Evolutionary conservation across 2,329 filamentous ascomycete genomes (phyloP).

Genomic region (Fonsecaea monophora): DNA sequence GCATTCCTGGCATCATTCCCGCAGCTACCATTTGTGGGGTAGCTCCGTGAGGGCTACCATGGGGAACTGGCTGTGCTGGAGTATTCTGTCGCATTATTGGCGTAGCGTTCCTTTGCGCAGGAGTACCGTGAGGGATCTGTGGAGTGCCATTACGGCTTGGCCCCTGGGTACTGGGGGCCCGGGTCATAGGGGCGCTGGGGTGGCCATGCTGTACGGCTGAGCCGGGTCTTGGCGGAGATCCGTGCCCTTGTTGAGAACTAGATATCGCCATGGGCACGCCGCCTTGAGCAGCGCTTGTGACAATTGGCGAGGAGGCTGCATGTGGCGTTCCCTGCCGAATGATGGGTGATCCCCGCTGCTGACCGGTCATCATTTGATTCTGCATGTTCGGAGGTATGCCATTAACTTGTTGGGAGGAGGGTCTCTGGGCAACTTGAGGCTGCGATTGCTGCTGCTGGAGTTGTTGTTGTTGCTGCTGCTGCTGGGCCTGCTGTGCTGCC

Average conservation of each 20-base stretch:
- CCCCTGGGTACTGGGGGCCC: conserved; percentile 54
- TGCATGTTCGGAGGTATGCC: conserved; percentile 53
- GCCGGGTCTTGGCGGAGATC: conserved; percentile 54
- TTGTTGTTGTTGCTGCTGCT: conserved; percentile 36
- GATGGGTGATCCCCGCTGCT: conserved; percentile 56
- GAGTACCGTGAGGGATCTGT: conserved; percentile 55
- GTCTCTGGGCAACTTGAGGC: conserved; percentile 49
- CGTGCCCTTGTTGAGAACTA: conserved; percentile 53
- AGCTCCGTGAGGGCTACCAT: conserved; percentile 54
- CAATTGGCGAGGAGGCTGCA: conserved; percentile 53
- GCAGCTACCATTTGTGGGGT: conserved; percentile 55
- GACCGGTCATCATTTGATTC: conserved; percentile 45
- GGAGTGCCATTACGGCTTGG: conserved; percentile 56
- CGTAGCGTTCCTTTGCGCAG: conserved; percentile 55
- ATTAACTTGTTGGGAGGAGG: conserved; percentile 60
- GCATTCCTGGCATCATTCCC: conserved; percentile 50
- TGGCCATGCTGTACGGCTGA: conserved; percentile 57
- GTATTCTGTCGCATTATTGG: conserved; percentile 57
- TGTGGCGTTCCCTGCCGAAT: conserved; percentile 57
- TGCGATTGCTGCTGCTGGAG: conserved; percentile 47
- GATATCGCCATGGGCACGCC: conserved; percentile 53
- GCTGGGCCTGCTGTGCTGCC: conserved; percentile 46
- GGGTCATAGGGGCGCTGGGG: conserved; percentile 54
- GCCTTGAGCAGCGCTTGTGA: conserved; percentile 49
- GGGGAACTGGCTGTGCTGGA: conserved; percentile 54